Evolutionary conservation across 768 basidiomycete genomes (phyloP), one percentile per base, ranked within the genome.

Genomic region (Daedaleopsis nitida): DNA sequence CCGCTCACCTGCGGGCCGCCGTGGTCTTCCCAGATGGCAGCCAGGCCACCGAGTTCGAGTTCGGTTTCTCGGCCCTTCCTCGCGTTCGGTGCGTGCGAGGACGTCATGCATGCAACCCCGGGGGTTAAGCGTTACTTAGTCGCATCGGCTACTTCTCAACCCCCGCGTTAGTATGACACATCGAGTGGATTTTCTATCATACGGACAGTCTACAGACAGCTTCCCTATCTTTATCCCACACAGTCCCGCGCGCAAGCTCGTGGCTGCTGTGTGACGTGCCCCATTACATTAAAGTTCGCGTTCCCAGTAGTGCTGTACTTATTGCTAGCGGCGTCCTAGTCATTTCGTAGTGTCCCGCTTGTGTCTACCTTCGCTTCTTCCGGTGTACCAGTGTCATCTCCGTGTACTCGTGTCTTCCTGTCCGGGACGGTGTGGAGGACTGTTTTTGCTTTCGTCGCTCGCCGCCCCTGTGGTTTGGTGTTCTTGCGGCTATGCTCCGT

Each of bases 261-360:
- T 35, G 32, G 51, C 32, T 52, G 51, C 34, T n/a, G 51, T 52
- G 51, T 52, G 51, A 35, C 5, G 17, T 42, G 11, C 51, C 21
- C 49, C 14, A 6, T n/a, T 52, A 52, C 51, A 27, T 38, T 52
- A 52, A 17, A n/a, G 51, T 52, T 52, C 51, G 51, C 37, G 34
- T 52, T 52, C 51, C 51, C 51, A 34, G 51, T 52, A 52, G 21
- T 52, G 32, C 51, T 38, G 51, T 52, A 52, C 13, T 21, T 16
- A 42, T 42, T n/a, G 17, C 14, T 35, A 17, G 37, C 34, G 32
- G 10, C 37, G 32, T 19, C 32, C 51, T 11, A 21, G 51, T 38
- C 51, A 49, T 21, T 24, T 24, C 21, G 51, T 52, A n/a, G 51
- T 35, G 19, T 52, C n/a, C 27, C 27, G 27, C 27, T 32, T 32